Percentiles rank a stretch among this genome's conserved stretches.
phyloP scores from a whole-genome alignment of 208 protist genomes.

The Leishmania lainsoni region DNA sequence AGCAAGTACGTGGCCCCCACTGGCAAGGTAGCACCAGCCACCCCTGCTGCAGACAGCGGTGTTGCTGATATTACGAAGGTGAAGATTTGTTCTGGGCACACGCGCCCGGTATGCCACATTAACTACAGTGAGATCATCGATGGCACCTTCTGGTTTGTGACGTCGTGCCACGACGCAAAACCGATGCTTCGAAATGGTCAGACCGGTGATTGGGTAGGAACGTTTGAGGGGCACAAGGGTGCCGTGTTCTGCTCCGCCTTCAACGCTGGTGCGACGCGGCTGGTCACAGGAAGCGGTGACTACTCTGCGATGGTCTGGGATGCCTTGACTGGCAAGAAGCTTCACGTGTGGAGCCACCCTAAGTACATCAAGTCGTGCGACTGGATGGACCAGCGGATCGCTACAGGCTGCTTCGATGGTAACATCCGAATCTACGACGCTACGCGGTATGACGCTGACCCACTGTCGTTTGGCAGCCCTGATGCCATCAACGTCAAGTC shows the following conservation, averaged over 20 bases:
- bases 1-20: conserved; percentile 73
- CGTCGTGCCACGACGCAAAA: conserved; percentile 90
- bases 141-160: conserved; percentile 92
- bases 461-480: conserved; percentile 65
- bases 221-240: conserved; percentile 95
- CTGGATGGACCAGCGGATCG: conserved; percentile 86
- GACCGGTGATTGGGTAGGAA: conserved; percentile 96
- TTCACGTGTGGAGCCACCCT: conserved; percentile 91
- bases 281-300: conserved; percentile 94
- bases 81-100: conserved; percentile 92
- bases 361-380: conserved; percentile 95
- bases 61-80: conserved; percentile 71
- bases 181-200: conserved; percentile 95
- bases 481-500: conserved; percentile 80
- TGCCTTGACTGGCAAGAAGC: conserved; percentile 86
- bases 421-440: conserved; percentile 93
- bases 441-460: conserved; percentile 74
- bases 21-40: conserved; percentile 41
- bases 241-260: conserved; percentile 94
- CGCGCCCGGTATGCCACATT: conserved; percentile 90
- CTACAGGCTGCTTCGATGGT: conserved; percentile 91
- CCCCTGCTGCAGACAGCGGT: conserved; percentile 27
- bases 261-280: conserved; percentile 79
- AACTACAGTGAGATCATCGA: conserved; percentile 92
- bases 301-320: conserved; percentile 95